These are phyloP conservation scores for Kazachstania martiniae DNA, from an alignment of 805 yeast species.

Conservation along the genomic window DNA sequence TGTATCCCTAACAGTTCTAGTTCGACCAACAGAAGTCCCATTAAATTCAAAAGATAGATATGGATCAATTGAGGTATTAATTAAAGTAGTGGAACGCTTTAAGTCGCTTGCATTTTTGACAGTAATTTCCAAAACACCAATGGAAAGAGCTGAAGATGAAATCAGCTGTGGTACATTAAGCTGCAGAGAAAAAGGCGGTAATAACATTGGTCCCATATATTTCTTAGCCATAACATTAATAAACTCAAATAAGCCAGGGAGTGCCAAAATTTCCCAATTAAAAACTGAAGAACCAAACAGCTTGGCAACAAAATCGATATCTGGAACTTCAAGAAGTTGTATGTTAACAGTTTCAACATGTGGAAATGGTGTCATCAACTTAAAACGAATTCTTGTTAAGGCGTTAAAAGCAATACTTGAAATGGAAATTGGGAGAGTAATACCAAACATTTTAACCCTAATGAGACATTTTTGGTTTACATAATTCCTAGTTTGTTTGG, in stretches of 20 bases:
- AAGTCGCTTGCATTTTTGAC: constrained; percentile 58
- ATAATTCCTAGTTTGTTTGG: constrained; percentile 72
- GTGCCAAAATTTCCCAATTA: constrained; percentile 74
- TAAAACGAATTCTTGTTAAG: constrained; percentile 66
- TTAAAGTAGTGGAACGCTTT: constrained; percentile 51
- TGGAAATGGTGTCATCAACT: constrained; percentile 86
- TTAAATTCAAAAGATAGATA: constrained; percentile 64
- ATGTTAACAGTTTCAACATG: constrained; percentile 87
- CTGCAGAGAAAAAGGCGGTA: constrained; percentile 87
- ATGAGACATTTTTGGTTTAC: constrained; percentile 75
- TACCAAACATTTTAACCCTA: constrained; percentile 72
- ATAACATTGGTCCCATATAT: constrained; percentile 79
- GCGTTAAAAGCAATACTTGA: constrained; percentile 72
- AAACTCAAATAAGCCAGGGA: constrained; percentile 81
- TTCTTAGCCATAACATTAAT: constrained; percentile 78
- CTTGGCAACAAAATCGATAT: constrained; percentile 72
- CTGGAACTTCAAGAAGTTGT: constrained; percentile 76
- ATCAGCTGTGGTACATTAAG: constrained; percentile 82
- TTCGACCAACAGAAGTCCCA: constrained; percentile 49
- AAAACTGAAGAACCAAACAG: constrained; percentile 68
- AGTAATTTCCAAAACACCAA: constrained; percentile 73
- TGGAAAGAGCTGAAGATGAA: constrained; percentile 77
- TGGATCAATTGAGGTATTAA: constrained; percentile 83
- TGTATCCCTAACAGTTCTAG: constrained; percentile 60
- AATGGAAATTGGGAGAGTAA: constrained; percentile 69